phyloP scores from a whole-genome alignment of 164 flowering plant species.

The Pachysandra terminalis region DNA sequence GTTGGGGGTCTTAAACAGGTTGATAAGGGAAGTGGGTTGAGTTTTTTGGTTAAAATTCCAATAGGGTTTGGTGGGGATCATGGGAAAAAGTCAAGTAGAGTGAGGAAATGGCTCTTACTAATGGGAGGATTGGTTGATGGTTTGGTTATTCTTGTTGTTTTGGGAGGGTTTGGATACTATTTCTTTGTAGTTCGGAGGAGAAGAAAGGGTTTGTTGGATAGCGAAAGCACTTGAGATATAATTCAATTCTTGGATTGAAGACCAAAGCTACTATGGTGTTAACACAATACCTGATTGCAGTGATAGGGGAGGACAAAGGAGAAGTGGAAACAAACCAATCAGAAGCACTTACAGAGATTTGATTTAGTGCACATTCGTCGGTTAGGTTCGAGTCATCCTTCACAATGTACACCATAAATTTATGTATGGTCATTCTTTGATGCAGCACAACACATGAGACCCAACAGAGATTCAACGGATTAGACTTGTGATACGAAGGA shows the following conservation, averaged over 20 bases:
- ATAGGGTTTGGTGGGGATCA: conserved; percentile 28
- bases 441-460: too few relatives aligned
- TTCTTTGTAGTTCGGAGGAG: conserved; percentile 37
- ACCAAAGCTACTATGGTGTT: too few relatives aligned
- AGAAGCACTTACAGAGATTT: too few relatives aligned
- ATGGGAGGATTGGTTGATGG: conserved; percentile 60
- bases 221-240: conserved; percentile 6
- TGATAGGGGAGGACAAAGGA: too few relatives aligned
- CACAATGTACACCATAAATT: too few relatives aligned
- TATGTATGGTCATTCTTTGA: too few relatives aligned
- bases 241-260: background rate
- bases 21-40: conserved; percentile 29
- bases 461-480: too few relatives aligned
- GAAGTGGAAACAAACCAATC: too few relatives aligned
- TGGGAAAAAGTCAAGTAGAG: conserved; percentile 17
- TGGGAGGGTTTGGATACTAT: conserved; percentile 59
- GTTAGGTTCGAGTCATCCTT: too few relatives aligned
- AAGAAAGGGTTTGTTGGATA: conserved; percentile 21
- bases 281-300: too few relatives aligned
- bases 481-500: too few relatives aligned
- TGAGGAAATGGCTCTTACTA: conserved; percentile 52
- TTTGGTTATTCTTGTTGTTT: conserved; percentile 42
- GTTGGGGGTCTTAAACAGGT: conserved; percentile 63
- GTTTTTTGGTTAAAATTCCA: conserved; percentile 65
- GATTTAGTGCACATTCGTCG: too few relatives aligned